Evolutionary conservation across 805 yeast species (phyloP).

Genomic region (Maudiozyma saulgeensis): DNA sequence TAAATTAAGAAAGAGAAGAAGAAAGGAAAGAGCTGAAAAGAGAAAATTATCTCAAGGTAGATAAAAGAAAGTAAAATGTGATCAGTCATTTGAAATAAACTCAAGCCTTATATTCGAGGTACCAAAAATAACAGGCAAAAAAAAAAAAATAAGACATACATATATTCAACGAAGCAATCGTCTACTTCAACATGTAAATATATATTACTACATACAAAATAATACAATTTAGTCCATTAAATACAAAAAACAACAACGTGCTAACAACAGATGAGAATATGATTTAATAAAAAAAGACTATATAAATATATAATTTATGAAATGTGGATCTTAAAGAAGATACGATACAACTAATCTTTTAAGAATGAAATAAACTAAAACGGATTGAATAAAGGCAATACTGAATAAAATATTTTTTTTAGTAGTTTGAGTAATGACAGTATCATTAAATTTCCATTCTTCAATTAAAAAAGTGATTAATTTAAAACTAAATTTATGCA

Average conservation of each 20-base stretch:
- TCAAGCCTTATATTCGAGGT: too few species aligned
- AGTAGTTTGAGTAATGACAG: background rate
- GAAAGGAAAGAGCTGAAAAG: constrained; percentile 76
- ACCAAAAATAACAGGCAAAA: background rate
- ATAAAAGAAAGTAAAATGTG: constrained; percentile 3
- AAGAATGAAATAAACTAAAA: background rate
- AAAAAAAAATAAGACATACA: background rate
- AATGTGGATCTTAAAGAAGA: background rate
- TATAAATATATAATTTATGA: background rate
- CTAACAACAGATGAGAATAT: background rate
- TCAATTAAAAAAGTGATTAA: constrained; percentile 29
- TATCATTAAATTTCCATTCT: constrained; percentile 26
- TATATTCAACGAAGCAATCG: background rate
- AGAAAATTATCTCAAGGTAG: constrained; percentile 48
- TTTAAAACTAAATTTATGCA: constrained; percentile 45
- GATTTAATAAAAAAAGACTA: background rate
- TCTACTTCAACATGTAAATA: background rate
- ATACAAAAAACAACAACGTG: background rate
- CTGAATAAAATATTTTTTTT: constrained; percentile 1
- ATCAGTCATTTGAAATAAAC: too few species aligned
- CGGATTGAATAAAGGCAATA: background rate
- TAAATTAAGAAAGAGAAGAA: constrained; percentile 94
- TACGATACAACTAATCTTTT: background rate
- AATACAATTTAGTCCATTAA: background rate
- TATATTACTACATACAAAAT: background rate